Evolutionary conservation across 1,139 yeast species (phyloP), one percentile per base, ranked within the genome.

Genomic region (Blastobotrys capitulatus): DNA sequence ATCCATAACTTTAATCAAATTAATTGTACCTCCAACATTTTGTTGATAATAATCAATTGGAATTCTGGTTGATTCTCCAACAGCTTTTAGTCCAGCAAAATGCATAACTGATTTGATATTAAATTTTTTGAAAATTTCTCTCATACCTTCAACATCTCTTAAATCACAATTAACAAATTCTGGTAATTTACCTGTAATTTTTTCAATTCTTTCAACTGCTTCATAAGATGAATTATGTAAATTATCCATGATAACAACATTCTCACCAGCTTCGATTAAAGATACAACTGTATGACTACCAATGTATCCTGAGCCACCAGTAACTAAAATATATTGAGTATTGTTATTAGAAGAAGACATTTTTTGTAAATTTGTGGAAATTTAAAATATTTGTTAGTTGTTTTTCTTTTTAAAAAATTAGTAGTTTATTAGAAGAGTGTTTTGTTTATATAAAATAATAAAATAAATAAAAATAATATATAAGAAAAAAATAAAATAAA

Each of bases 271-370:
- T 56, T 79, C 75, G 51, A 84, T 65, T 50, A 86, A 74, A 57
- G 82, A 85, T 35, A 83, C 77, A 7, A 81, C 84, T 1, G 92
- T 83, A 63, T 86, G 95, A 16, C 92, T 83, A 26, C 95, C 95
- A 61, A 86, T 85, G 67, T 86, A 86, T 29, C 95, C 95, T 32
- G 94, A 88, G 49, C 95, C 95, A 43, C 95, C 95, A 32, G 95
- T 84, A 34, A 86, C 90, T 52, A 86, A 72, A 51, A 85, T 82
- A 63, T 42, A 44, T 40, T 48, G 51, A 71, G 76, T 54, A 83
- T 66, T 25, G 92, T 80, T n/a, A n/a, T n/a, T n/a, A n/a, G n/a
- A n/a, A n/a, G n/a, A n/a, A n/a, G n/a, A n/a, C n/a, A n/a, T n/a
- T n/a, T n/a, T n/a, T n/a, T n/a, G n/a, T n/a, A n/a, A n/a, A n/a